phyloP scores from a whole-genome alignment of 352 stramenopile genomes.

The Globisporangium perplexum region DNA sequence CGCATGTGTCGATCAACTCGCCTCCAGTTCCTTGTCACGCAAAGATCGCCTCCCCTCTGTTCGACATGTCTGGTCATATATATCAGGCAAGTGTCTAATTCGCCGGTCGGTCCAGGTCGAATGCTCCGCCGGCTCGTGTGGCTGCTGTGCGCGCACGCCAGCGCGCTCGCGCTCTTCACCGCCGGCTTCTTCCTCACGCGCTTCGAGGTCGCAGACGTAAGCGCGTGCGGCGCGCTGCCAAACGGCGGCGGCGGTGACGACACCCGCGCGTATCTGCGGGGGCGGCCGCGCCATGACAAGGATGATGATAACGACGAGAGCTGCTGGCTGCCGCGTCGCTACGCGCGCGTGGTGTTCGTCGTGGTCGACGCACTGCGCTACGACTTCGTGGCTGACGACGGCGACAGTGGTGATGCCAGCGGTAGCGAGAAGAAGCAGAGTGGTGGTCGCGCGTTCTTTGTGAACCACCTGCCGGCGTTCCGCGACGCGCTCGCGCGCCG shows the following conservation, averaged over 20 bases:
- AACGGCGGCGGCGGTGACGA: slow-evolving; percentile 1
- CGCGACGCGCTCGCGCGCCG: slow-evolving; percentile 47
- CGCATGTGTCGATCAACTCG: too few relatives aligned
- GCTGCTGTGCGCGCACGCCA: slow-evolving; percentile 38
- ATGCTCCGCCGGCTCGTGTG: slow-evolving; percentile 14
- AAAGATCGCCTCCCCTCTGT: background rate
- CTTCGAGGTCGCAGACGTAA: slow-evolving; percentile 75
- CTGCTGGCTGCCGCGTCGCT: slow-evolving; percentile 77
- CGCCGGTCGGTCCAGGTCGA: too few relatives aligned
- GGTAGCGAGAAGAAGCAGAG: background rate
- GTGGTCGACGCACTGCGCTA: slow-evolving; percentile 97
- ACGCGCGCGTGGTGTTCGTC: slow-evolving; percentile 88
- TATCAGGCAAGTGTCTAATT: background rate
- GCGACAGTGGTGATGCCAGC: background rate
- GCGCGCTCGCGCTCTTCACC: slow-evolving; percentile 77
- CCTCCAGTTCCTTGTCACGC: too few relatives aligned
- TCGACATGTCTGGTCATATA: background rate
- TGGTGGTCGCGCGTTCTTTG: slow-evolving; percentile 39
- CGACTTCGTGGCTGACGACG: slow-evolving; percentile 84
- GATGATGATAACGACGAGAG: slow-evolving; percentile 6
- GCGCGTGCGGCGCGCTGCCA: slow-evolving; percentile 39
- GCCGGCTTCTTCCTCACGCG: slow-evolving; percentile 88
- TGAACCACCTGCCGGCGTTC: slow-evolving; percentile 82
- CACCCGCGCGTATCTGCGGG: slow-evolving; percentile 3
- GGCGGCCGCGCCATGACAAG: slow-evolving; percentile 1